Evolutionary conservation across 176 grass and related monocot genomes (phyloP).

Genomic region (Pontederia crassipes): DNA sequence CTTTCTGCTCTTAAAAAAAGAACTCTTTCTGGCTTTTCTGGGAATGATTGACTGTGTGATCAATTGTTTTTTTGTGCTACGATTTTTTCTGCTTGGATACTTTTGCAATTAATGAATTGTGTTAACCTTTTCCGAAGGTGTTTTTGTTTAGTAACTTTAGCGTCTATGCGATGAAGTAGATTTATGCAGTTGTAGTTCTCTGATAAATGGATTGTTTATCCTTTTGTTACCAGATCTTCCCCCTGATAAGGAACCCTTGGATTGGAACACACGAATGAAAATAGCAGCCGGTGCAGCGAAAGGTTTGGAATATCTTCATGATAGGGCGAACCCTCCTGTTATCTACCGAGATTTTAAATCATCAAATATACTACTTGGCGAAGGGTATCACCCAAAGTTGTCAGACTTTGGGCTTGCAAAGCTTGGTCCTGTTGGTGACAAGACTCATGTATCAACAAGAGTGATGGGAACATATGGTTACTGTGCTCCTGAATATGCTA

Average conservation of each 20-base stretch:
- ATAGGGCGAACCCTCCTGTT: slow-evolving; percentile 85
- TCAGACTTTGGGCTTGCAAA: slow-evolving; percentile 99
- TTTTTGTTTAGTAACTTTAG: too few species aligned
- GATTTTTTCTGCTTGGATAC: too few species aligned
- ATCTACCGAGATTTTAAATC: slow-evolving; percentile 98
- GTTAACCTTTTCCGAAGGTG: too few species aligned
- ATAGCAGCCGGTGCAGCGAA: slow-evolving; percentile 87
- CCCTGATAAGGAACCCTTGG: slow-evolving; percentile 67
- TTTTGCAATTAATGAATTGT: too few species aligned
- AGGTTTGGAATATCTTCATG: slow-evolving; percentile 92
- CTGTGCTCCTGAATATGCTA: slow-evolving; percentile 97
- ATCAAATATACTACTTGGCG: slow-evolving; percentile 89
- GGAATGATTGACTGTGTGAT: too few species aligned
- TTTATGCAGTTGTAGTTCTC: too few species aligned
- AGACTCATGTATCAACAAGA: slow-evolving; percentile 91
- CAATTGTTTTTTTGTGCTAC: too few species aligned
- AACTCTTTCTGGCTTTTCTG: too few species aligned
- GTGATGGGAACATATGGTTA: slow-evolving; percentile 99
- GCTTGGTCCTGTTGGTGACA: slow-evolving; percentile 95
- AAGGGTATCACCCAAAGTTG: slow-evolving; percentile 77
- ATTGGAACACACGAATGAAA: slow-evolving; percentile 93
- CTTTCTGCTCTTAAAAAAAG: too few species aligned
- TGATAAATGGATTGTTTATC: not conserved
- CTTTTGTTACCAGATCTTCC: slow-evolving; percentile 39
- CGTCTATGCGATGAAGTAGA: too few species aligned